Percentiles rank a stretch among this genome's conserved stretches.
Conservation (phyloP, 2,329 filamentous ascomycete species). For the Aspergillus japonicus region DNA sequence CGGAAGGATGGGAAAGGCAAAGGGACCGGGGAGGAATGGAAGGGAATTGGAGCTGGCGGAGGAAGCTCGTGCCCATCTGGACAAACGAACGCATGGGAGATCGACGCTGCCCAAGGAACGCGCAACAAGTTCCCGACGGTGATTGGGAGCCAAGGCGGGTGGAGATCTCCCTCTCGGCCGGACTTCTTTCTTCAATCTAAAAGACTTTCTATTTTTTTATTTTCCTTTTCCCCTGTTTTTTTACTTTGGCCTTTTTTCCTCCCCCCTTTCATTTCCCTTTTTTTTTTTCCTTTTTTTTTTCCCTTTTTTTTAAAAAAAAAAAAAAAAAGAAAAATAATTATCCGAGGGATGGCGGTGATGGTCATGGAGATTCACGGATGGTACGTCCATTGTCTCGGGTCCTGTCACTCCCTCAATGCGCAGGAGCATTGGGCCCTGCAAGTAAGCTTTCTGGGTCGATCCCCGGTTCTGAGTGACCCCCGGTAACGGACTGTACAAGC, state of each 20-base stretch:
- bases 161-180: slow-evolving; percentile 2
- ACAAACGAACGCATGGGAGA: slow-evolving; percentile 17
- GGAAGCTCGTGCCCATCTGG: slow-evolving; percentile 19
- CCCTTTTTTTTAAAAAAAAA: too few relatives aligned
- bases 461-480: slow-evolving; percentile 2
- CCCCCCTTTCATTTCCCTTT: too few relatives aligned
- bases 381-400: slow-evolving; percentile 27
- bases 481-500: neutral
- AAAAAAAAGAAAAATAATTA: too few relatives aligned
- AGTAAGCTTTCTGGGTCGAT: slow-evolving; percentile 20
- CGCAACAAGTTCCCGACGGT: neutral
- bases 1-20: neutral
- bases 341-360: neutral
- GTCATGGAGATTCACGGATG: slow-evolving; percentile 5
- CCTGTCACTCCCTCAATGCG: slow-evolving; percentile 20
- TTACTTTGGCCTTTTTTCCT: too few relatives aligned
- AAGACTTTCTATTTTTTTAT: neutral
- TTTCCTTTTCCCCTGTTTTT: neutral
- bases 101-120: slow-evolving; percentile 21
- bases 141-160: slow-evolving; percentile 3
- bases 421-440: slow-evolving; percentile 8
- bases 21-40: neutral
- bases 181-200: slow-evolving; percentile 13
- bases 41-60: neutral
- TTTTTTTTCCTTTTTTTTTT: too few relatives aligned